phyloP scores from a whole-genome alignment of 148 eudicot genomes.

The Limonium bicolor region DNA sequence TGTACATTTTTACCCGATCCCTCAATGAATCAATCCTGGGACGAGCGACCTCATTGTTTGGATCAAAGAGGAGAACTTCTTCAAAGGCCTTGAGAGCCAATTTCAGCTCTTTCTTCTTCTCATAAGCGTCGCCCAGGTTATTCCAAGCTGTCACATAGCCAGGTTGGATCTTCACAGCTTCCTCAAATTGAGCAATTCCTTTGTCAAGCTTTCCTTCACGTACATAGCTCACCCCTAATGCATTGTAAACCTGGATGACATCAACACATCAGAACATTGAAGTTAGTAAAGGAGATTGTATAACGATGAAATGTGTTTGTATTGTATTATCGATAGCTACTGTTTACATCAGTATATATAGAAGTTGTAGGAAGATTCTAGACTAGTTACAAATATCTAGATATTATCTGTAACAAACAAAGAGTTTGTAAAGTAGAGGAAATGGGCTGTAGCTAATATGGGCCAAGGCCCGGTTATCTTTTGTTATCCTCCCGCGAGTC shows the following conservation, averaged over 20 bases:
- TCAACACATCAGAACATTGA: no score
- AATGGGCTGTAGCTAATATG: no score
- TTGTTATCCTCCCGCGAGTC: no score
- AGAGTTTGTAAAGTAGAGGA: no score
- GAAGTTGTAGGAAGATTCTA: no score
- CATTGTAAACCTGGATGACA: slow-evolving; percentile 63
- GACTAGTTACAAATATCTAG: no score
- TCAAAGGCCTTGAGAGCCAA: slow-evolving; percentile 84
- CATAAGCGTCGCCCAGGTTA: slow-evolving; percentile 91
- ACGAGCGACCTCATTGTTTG: slow-evolving; percentile 77
- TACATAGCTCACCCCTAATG: slow-evolving; percentile 73
- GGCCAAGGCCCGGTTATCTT: no score
- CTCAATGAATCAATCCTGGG: slow-evolving; percentile 66
- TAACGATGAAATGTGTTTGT: no score
- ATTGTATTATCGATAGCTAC: no score
- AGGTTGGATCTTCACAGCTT: slow-evolving; percentile 80
- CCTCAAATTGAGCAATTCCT: slow-evolving; percentile 69
- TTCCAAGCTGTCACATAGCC: slow-evolving; percentile 95
- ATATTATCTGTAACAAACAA: no score
- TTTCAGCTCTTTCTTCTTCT: slow-evolving; percentile 62
- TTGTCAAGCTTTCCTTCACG: slow-evolving; percentile 76
- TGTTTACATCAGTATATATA: no score
- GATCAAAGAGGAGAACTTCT: slow-evolving; percentile 87
- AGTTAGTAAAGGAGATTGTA: no score
- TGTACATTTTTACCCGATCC: slow-evolving; percentile 61